These are phyloP conservation scores for Alopecurus myosuroides DNA, from an alignment of 176 grass and related monocot species.

Conservation along the genomic window DNA sequence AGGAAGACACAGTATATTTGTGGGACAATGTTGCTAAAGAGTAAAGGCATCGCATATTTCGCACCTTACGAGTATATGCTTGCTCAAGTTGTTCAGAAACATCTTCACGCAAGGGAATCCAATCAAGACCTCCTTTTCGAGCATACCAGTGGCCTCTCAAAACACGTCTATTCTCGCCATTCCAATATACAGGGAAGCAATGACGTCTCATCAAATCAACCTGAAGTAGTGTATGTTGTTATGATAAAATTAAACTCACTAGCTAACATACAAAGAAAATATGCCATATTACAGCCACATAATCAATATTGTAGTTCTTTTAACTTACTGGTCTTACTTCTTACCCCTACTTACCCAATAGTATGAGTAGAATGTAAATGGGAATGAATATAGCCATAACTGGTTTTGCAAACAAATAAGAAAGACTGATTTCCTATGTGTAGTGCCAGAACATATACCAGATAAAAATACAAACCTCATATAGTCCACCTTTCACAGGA, in stretches of 20 bases:
- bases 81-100: slow-evolving; percentile 89
- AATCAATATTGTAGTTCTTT: background rate
- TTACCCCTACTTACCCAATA: background rate
- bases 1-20: background rate
- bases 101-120: slow-evolving; percentile 95
- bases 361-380: background rate
- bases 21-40: background rate
- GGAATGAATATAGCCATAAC: background rate
- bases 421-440: background rate
- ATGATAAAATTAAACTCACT: background rate
- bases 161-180: slow-evolving; percentile 92
- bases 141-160: slow-evolving; percentile 95
- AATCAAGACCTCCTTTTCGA: slow-evolving; percentile 83
- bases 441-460: background rate
- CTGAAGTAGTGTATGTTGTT: slow-evolving; percentile 35
- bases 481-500: slow-evolving; percentile 94
- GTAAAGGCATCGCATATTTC: background rate
- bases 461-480: slow-evolving; percentile 62
- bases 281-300: background rate
- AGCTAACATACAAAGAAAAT: background rate
- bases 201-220: slow-evolving; percentile 87
- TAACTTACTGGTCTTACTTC: background rate
- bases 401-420: background rate
- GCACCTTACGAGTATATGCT: slow-evolving; percentile 75
- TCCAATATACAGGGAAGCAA: slow-evolving; percentile 99